Percentiles rank a stretch among this genome's conserved stretches.
phyloP scores from a whole-genome alignment of 352 stramenopile species.

The Globisporangium spinosum region DNA sequence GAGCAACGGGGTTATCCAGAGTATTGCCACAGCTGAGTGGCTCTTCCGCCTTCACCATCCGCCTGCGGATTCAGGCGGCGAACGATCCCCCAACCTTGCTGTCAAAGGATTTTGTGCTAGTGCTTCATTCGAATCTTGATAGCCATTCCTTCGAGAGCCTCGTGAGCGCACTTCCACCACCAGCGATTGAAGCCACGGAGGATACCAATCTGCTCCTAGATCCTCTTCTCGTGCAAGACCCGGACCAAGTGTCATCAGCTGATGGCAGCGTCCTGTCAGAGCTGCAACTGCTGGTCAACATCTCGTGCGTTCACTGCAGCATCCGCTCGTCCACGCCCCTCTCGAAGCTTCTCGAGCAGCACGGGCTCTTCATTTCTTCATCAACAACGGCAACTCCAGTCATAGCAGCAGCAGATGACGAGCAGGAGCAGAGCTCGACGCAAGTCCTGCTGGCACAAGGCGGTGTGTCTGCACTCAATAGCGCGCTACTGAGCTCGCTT shows the following conservation, averaged over 20 bases:
- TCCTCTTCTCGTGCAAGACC: conserved; percentile 23
- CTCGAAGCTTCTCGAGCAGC: conserved; percentile 2
- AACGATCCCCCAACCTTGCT: conserved; percentile 35
- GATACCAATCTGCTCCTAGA: conserved; percentile 28
- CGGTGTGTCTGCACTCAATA: conserved; percentile 31
- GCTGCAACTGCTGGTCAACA: conserved; percentile 28
- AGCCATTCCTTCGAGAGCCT: conserved; percentile 11
- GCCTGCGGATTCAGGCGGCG: conserved; percentile 26
- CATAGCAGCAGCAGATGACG: neutral
- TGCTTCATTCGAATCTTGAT: conserved; percentile 2
- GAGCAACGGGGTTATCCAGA: neutral
- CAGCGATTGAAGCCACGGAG: conserved; percentile 31
- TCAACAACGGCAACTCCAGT: neutral
- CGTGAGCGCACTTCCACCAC: neutral
- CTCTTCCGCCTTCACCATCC: conserved; percentile 17
- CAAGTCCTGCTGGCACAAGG: conserved; percentile 25
- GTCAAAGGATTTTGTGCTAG: conserved; percentile 27
- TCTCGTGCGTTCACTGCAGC: conserved; percentile 38
- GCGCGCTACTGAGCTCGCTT: conserved; percentile 32
- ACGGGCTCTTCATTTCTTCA: conserved; percentile 14
- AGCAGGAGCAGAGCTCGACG: conserved; percentile 1
- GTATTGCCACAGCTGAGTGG: neutral
- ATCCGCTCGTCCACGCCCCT: conserved; percentile 14
- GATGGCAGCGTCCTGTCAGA: neutral
- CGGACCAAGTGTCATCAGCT: conserved; percentile 14